phyloP scores from a whole-genome alignment of 345 rosid species.

The Alliaria petiolata region DNA sequence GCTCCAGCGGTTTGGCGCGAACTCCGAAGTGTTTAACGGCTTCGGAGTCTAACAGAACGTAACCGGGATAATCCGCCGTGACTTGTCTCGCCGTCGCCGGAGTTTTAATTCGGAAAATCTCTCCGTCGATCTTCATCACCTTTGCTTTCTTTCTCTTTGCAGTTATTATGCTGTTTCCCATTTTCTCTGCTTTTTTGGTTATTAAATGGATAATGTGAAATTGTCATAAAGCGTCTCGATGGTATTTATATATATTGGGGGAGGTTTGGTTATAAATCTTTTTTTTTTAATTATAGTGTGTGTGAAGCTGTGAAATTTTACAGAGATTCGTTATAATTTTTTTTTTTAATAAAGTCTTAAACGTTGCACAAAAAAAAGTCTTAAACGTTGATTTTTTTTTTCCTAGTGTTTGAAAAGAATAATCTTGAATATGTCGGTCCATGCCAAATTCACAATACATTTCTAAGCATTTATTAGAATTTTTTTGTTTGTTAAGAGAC shows the following conservation, averaged over 20 bases:
- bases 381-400: constrained; percentile 13
- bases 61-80: constrained; percentile 65
- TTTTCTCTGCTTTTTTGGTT: constrained; percentile 18
- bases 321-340: constrained; percentile 13
- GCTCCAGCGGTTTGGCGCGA: constrained; percentile 73
- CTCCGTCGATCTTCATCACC: constrained; percentile 85
- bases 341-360: constrained; percentile 2
- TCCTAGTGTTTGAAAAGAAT: constrained; percentile 19
- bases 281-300: constrained; percentile 4
- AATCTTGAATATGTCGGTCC: constrained; percentile 14
- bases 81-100: constrained; percentile 62
- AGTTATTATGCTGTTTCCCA: constrained; percentile 80
- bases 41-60: constrained; percentile 69
- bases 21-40: constrained; percentile 73
- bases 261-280: neutral
- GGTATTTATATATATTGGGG: constrained; percentile 4
- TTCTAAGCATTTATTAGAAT: neutral
- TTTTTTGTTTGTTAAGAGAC: neutral
- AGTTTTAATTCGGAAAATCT: constrained; percentile 63
- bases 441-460: neutral
- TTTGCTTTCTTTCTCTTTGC: constrained; percentile 50
- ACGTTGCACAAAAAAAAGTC: constrained; percentile 34
- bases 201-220: constrained; percentile 5
- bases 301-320: constrained; percentile 28
- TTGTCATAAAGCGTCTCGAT: neutral